phyloP scores from a whole-genome alignment of 768 basidiomycete species.

The Collybiopsis confluens region DNA sequence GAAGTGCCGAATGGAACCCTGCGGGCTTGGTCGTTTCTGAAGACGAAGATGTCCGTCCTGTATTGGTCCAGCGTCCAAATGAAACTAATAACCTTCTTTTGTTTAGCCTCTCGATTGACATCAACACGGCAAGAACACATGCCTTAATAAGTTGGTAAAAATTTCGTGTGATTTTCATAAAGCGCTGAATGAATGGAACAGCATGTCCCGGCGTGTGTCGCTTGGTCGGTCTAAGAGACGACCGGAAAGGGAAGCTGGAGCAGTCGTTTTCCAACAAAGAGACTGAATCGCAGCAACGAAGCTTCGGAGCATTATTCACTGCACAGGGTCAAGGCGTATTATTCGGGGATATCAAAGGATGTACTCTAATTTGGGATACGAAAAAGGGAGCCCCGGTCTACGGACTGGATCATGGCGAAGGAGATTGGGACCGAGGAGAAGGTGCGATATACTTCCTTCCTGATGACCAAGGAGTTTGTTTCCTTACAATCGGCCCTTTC shows the following conservation, averaged over 20 bases:
- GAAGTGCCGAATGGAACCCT: slow-evolving; percentile 65
- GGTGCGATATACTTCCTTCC: not conserved
- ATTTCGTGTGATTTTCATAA: not conserved
- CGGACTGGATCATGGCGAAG: slow-evolving; percentile 49
- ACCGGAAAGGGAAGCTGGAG: slow-evolving; percentile 49
- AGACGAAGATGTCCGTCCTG: slow-evolving; percentile 50
- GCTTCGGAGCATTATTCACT: slow-evolving; percentile 52
- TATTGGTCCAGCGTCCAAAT: not conserved
- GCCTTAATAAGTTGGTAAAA: slow-evolving; percentile 36
- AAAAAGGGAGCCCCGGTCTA: slow-evolving; percentile 48
- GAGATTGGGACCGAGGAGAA: slow-evolving; percentile 45
- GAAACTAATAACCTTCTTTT: not conserved
- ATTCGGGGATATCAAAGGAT: slow-evolving; percentile 52
- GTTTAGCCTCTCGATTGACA: slow-evolving; percentile 49
- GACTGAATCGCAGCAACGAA: slow-evolving; percentile 24
- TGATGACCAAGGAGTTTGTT: not conserved
- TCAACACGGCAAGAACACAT: slow-evolving; percentile 44
- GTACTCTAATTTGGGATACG: slow-evolving; percentile 60
- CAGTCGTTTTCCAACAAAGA: slow-evolving; percentile 47
- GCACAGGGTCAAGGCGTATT: slow-evolving; percentile 49
- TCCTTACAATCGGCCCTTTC: slow-evolving; percentile 4
- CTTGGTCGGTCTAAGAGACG: slow-evolving; percentile 47
- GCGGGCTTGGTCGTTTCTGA: slow-evolving; percentile 55
- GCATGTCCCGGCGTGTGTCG: slow-evolving; percentile 34
- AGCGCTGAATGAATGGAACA: not conserved